These are phyloP conservation scores for Fusarium pseudograminearum DNA, from an alignment of 2,329 filamentous ascomycete species.

Conservation along the genomic window DNA sequence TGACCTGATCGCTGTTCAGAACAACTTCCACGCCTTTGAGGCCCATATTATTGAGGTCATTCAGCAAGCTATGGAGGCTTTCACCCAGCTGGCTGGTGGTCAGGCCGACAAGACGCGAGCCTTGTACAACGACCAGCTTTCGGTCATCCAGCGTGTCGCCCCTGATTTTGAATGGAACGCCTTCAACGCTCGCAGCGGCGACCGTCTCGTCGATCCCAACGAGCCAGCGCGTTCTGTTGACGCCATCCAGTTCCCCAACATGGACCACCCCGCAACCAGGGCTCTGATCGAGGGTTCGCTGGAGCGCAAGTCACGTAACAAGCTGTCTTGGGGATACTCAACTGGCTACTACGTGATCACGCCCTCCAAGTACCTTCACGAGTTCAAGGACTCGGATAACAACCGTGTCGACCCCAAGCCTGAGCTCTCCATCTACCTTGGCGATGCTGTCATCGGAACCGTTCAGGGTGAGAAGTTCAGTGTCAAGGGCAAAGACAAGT, in stretches of 20 bases:
- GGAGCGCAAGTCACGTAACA: slow-evolving; percentile 90
- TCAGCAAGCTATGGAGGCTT: slow-evolving; percentile 84
- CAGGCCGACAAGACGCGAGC: slow-evolving; percentile 85
- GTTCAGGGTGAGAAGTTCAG: slow-evolving; percentile 86
- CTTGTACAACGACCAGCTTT: slow-evolving; percentile 87
- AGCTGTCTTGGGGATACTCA: slow-evolving; percentile 81
- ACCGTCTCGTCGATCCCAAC: slow-evolving; percentile 81
- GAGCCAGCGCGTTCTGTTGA: slow-evolving; percentile 79
- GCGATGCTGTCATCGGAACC: slow-evolving; percentile 83
- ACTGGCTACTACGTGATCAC: slow-evolving; percentile 92
- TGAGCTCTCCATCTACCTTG: slow-evolving; percentile 90
- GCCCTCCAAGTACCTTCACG: slow-evolving; percentile 88
- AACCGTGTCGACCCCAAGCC: slow-evolving; percentile 78
- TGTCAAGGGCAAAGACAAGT: slow-evolving; percentile 93
- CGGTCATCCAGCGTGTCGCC: slow-evolving; percentile 79
- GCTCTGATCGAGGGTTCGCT: slow-evolving; percentile 88
- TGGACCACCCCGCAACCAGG: slow-evolving; percentile 82
- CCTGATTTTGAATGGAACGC: slow-evolving; percentile 92
- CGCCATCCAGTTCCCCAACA: slow-evolving; percentile 86
- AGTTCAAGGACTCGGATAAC: slow-evolving; percentile 93
- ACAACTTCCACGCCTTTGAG: slow-evolving; percentile 89
- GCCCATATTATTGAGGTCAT: slow-evolving; percentile 84
- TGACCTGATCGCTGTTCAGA: slow-evolving; percentile 91
- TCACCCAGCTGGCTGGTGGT: slow-evolving; percentile 82
- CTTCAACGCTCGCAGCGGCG: slow-evolving; percentile 78